Percentiles rank a stretch among this genome's conserved stretches.
These are phyloP conservation scores for Glomus cerebriforme DNA, from an alignment of 192 early-diverging fungal genomes.

Conservation along the genomic window DNA sequence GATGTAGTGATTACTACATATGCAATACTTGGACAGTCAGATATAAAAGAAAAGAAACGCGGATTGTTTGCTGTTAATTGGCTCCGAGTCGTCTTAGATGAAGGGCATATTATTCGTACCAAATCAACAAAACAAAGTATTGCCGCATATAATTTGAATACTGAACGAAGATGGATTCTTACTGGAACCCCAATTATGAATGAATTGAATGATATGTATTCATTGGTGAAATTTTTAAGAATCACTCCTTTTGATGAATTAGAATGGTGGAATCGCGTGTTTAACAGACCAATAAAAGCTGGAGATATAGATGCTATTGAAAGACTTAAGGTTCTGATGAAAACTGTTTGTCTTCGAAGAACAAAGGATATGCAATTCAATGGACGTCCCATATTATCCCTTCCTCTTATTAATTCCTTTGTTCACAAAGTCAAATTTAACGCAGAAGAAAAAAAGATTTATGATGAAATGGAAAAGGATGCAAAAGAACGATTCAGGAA, in stretches of 20 bases:
- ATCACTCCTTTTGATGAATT: slow-evolving; percentile 68
- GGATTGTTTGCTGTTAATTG: slow-evolving; percentile 56
- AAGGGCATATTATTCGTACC: slow-evolving; percentile 73
- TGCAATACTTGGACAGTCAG: not conserved
- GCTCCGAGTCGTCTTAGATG: slow-evolving; percentile 82
- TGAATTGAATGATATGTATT: slow-evolving; percentile 84
- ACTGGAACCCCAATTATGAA: slow-evolving; percentile 78
- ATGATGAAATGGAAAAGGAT: slow-evolving; percentile 67
- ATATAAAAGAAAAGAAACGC: not conserved
- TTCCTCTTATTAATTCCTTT: slow-evolving; percentile 87
- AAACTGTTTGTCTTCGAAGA: slow-evolving; percentile 72
- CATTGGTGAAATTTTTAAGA: slow-evolving; percentile 86
- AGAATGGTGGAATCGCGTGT: slow-evolving; percentile 76
- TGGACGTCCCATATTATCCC: slow-evolving; percentile 61
- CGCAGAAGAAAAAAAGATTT: slow-evolving; percentile 66
- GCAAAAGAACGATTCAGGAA: slow-evolving; percentile 62
- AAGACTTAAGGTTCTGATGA: slow-evolving; percentile 63
- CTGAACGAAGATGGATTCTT: slow-evolving; percentile 68
- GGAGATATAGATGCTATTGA: slow-evolving; percentile 46
- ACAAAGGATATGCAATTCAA: slow-evolving; percentile 65
- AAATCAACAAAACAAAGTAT: slow-evolving; percentile 47
- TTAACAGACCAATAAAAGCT: slow-evolving; percentile 73
- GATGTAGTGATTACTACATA: slow-evolving; percentile 11
- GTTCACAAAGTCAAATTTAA: slow-evolving; percentile 65
- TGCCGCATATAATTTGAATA: slow-evolving; percentile 61